phyloP scores from a whole-genome alignment of 2,329 filamentous ascomycete species.

The Penicillium sp. region DNA sequence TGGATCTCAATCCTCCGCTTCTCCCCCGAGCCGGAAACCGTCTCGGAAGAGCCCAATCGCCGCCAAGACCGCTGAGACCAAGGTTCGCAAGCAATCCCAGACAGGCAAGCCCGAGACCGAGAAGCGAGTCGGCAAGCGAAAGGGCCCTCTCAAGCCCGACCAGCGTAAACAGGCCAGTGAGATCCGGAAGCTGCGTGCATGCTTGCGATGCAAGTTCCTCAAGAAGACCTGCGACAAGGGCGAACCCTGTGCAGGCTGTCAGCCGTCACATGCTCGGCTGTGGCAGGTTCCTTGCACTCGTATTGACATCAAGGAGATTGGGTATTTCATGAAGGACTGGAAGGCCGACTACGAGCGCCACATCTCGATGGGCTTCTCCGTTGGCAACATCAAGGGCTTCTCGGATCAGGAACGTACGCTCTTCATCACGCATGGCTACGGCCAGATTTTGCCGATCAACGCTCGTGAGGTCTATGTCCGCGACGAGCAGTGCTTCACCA shows the following conservation, averaged over 20 bases:
- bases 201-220: constrained; percentile 93
- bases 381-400: constrained; percentile 90
- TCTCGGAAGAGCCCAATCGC: constrained; percentile 68
- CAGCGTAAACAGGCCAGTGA: constrained; percentile 95
- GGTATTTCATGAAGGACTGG: constrained; percentile 99
- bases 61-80: constrained; percentile 75
- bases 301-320: constrained; percentile 97
- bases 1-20: constrained; percentile 58
- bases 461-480: constrained; percentile 89
- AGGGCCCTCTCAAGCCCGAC: constrained; percentile 83
- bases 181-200: constrained; percentile 90
- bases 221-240: constrained; percentile 99
- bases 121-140: constrained; percentile 88
- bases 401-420: constrained; percentile 59
- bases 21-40: constrained; percentile 60
- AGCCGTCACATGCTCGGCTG: constrained; percentile 87
- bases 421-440: constrained; percentile 95
- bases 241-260: constrained; percentile 89
- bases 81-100: constrained; percentile 68
- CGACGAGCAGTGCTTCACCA: constrained; percentile 85
- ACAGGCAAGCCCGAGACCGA: constrained; percentile 78
- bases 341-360: constrained; percentile 94
- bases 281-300: constrained; percentile 98
- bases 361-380: constrained; percentile 76
- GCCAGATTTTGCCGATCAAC: constrained; percentile 85